Evolutionary conservation across 1,284 basidiomycete species (phyloP).

Genomic region (Exobasidium rhododendri): DNA sequence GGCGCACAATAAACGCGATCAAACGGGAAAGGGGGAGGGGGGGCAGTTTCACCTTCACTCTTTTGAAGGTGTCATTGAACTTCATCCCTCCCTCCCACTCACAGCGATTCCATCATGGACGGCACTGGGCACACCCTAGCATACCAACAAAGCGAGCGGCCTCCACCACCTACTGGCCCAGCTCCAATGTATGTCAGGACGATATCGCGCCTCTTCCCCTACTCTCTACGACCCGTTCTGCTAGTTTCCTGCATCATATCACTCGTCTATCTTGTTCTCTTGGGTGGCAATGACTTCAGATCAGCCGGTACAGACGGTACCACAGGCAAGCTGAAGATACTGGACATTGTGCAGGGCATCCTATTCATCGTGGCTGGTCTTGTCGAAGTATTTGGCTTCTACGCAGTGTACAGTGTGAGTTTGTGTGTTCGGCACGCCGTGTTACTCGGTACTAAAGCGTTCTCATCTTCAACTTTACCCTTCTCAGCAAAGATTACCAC

Average conservation of each 20-base stretch:
- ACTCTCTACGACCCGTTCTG: constrained; percentile 40
- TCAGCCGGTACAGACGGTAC: constrained; percentile 21
- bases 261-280: constrained; percentile 35
- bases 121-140: neutral
- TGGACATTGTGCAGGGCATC: constrained; percentile 29
- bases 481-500: constrained; percentile 9
- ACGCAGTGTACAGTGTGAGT: constrained; percentile 28
- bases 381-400: constrained; percentile 37
- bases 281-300: constrained; percentile 30
- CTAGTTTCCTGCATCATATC: constrained; percentile 40
- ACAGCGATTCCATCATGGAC: no score
- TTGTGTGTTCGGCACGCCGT: constrained; percentile 19
- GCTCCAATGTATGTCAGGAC: constrained; percentile 33
- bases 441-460: constrained; percentile 26
- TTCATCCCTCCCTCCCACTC: no score
- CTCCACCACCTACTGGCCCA: constrained; percentile 30
- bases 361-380: constrained; percentile 28
- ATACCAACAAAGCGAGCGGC: constrained; percentile 25
- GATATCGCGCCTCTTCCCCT: constrained; percentile 32
- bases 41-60: no score
- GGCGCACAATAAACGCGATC: no score
- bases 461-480: constrained; percentile 7
- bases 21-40: no score
- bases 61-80: no score
- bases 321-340: constrained; percentile 31